Conservation (phyloP, 2,329 filamentous ascomycete genomes). For the Pseudopithomyces chartarum region DNA sequence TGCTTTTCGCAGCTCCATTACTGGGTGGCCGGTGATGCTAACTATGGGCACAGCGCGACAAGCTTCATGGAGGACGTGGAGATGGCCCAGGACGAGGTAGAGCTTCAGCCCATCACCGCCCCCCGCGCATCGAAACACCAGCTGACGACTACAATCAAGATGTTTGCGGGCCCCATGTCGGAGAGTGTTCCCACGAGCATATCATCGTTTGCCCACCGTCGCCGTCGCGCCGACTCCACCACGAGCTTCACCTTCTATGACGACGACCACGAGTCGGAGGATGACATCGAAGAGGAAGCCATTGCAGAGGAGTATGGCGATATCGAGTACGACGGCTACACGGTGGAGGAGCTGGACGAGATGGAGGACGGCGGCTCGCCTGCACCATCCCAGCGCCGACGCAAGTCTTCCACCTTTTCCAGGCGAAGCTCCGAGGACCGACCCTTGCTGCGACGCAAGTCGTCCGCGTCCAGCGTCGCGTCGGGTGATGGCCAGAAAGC, state of each 20-base stretch:
- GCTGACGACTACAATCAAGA: constrained; percentile 52
- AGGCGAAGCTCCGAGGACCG: constrained; percentile 62
- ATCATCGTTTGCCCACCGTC: constrained; percentile 87
- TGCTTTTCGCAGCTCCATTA: constrained; percentile 10
- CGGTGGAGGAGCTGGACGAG: constrained; percentile 57
- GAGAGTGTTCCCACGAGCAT: constrained; percentile 95
- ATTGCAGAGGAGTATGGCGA: constrained; percentile 39
- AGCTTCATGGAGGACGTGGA: constrained; percentile 96
- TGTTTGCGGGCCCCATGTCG: constrained; percentile 90
- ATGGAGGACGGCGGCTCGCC: constrained; percentile 44
- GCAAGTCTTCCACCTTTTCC: constrained; percentile 68
- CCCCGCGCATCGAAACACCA: constrained; percentile 32
- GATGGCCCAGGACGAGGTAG: constrained; percentile 94
- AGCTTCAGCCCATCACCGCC: constrained; percentile 34
- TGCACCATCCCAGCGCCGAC: constrained; percentile 45
- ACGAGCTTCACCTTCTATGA: constrained; percentile 59
- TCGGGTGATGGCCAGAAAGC: constrained; percentile 63
- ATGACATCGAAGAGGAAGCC: constrained; percentile 38
- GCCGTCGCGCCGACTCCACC: constrained; percentile 79
- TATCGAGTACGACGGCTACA: constrained; percentile 40
- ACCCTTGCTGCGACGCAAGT: constrained; percentile 71
- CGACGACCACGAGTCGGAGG: constrained; percentile 8
- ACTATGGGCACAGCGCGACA: constrained; percentile 46
- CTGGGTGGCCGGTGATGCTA: constrained; percentile 16
- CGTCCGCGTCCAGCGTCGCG: constrained; percentile 71